Evolutionary conservation across 345 rosid genomes (phyloP), one percentile per base, ranked within the genome.

Genomic region (Passiflora organensis): DNA sequence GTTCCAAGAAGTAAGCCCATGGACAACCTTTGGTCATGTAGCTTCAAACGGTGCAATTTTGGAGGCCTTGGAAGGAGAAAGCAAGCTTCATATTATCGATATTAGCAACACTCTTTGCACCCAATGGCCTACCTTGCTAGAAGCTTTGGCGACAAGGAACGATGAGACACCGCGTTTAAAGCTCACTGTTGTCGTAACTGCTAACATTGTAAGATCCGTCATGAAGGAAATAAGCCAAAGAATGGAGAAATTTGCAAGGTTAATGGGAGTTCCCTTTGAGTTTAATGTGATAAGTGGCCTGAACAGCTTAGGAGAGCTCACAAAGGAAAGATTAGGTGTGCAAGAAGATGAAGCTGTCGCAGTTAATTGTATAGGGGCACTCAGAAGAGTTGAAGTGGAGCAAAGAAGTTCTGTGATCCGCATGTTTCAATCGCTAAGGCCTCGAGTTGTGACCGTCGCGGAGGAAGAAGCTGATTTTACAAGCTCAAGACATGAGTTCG

Each of bases 1-100:
- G 54, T 85, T 85, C 65, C 94, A 85, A 48, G 94, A 85, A 72
- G 86, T 80, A n/a, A 79, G 94, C 42, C 94, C 94, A 2, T 85
- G 94, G 94, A 82, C 83, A 5, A 82, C 89, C 58, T 85, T 80
- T 18, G 94, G 94, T 20, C 94, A 85, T 24, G 89, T 85, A 2
- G 89, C 89, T 24, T 67, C 86, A n/a, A 85, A 85, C 32, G 86
- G 94, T 66, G 87, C 89, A 55, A 80, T 85, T 18, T 51, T 85
- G 56, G 94, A 85, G 58, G 84, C 89, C 57, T 63, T 85, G 13
- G 89, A 82, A 4, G 89, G 94, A 11, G 86, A 77, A 41, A 56
- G 60, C 47, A 80, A 79, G 55, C 82, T 85, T 66, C 94, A 82
- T 48, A 79, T 85, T 55, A 77, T 82, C 19, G 94, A 85, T 50